Base-by-base conservation (phyloP, 225 moss, liverwort and hornwort genomes). In the Straminergon stramineum region DNA sequence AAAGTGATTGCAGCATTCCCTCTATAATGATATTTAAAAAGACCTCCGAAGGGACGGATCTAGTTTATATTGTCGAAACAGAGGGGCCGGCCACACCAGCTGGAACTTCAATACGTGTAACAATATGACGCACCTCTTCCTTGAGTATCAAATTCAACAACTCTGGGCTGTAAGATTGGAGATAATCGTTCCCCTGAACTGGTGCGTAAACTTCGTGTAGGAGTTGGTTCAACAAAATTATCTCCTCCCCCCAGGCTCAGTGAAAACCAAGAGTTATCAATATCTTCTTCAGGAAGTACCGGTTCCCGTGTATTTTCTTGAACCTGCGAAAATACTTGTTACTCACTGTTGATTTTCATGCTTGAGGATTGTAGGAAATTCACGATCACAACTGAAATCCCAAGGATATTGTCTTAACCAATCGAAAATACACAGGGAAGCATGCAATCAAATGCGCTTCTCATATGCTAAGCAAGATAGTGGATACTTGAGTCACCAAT, bases 191-290 rank as follows among this genome's bases (percentile, higher is more conserved):
- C 95, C 57, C 88, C 90, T 75, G 95, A 92, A 66, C 78, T 86
- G 57, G 95, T 91, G 76, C 91, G 94, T 82, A 89, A 61, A 89
- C 91, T 93, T 65, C 60, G 90, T 81, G 90, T 66, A 22, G 89
- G 89, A 86, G 90, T 87, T 48, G 93, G 79, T 79, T 95, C 96
- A 74, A 91, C 81, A 82, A 91, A 90, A 88, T 89, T 93, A 13
- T 95, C 95, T 85, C 91, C 91, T 75, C 96, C 95, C 19, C 97
- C 97, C 69, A 99, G 91, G 84, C 99, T 95, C 56, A 99, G 93
- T 41, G 99, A 97, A 92, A 99, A 96, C 99, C 99, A 99, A 45
- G 90, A 90, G 86, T 96, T 94, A 87, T 96, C 95, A 77, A 97
- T 96, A 53, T 97, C 97, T 70, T 85, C 90, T 69, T 95, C 94